Percentiles rank a stretch among this genome's conserved stretches.
Conservation (phyloP, 371 early-diverging fungal species). For the Haplosporangium sp. region DNA sequence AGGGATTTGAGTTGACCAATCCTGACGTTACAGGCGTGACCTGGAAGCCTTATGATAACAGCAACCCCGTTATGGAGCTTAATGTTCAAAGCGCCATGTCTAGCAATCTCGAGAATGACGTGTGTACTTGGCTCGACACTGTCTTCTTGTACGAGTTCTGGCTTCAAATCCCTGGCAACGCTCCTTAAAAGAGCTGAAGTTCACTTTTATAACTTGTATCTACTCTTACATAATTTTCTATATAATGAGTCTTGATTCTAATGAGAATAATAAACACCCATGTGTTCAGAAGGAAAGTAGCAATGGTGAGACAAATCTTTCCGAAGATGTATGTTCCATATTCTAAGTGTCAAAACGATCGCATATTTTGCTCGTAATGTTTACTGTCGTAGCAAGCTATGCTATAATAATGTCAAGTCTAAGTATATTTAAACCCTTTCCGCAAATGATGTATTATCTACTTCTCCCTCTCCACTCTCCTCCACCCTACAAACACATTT, state of each 20-base stretch:
- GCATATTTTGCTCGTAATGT: too few species aligned
- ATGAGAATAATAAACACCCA: too few species aligned
- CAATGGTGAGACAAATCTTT: too few species aligned
- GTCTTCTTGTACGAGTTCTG: constrained; percentile 45
- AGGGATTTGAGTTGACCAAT: constrained; percentile 22
- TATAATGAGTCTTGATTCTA: background rate
- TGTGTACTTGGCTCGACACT: constrained; percentile 35
- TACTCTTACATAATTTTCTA: background rate
- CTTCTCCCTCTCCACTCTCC: too few species aligned
- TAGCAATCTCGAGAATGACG: constrained; percentile 20
- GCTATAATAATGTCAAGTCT: too few species aligned
- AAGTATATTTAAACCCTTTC: too few species aligned
- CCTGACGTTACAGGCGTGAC: constrained; percentile 34
- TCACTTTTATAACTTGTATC: background rate
- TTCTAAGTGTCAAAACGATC: too few species aligned
- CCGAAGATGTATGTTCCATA: too few species aligned
- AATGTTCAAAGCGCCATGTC: constrained; percentile 31
- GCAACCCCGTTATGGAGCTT: constrained; percentile 33
- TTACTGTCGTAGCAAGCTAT: too few species aligned
- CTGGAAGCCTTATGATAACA: constrained; percentile 24
- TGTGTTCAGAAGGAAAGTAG: too few species aligned
- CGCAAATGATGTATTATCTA: too few species aligned
- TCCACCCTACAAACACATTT: too few species aligned
- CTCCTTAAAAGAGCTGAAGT: constrained; percentile 9
- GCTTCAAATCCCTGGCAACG: constrained; percentile 24